Base-by-base conservation (phyloP, 1,284 basidiomycete species). In the Ganoderma meredithae region DNA sequence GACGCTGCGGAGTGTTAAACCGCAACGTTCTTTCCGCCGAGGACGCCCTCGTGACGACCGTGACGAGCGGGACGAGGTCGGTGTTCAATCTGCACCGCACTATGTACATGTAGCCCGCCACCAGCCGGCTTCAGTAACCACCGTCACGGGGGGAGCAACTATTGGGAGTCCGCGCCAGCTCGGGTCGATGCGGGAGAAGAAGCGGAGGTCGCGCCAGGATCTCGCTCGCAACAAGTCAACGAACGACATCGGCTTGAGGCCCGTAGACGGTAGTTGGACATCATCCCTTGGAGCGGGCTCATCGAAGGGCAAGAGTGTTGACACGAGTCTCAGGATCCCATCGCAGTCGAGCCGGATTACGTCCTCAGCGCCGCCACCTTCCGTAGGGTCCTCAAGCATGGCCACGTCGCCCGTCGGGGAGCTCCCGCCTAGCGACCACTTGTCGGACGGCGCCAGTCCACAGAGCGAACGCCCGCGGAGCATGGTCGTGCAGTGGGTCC, bases 1-100 rank as follows among this genome's bases (percentile, higher is more conserved):
- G 85, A 73, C 88, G 52, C 80, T 87, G 40, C 83, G 83, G n/a
- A 80, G 78, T 27, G 81, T 82, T 59, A 79, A 80, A 27, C 76
- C 81, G 10, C 78, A 81, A 61, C 79, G 82, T 64, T 73, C 81
- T n/a, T 76, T 82, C 64, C 79, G 80, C n/a, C 75, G 74, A 56
- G 65, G 63, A 66, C 71, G 72, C 22, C 69, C 71, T 15, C 73
- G 75, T 39, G 71, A 75, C 22, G 74, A 77, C 6, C 76, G 77
- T 47, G 58, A 27, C 13, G n/a, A 78, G 47, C 65, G 72, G 58
- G 71, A 77, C 39, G 47, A 74, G 25, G 72, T 80, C 13, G 83
- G 80, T 43, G 77, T 78, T 62, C 77, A 73, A 27, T 78, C 77
- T 15, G 76, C 74, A 53, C 78, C 78, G 9, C 65, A 71, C 49